phyloP scores from a whole-genome alignment of 192 early-diverging fungal genomes.

The Backusella parvicylindrica region DNA sequence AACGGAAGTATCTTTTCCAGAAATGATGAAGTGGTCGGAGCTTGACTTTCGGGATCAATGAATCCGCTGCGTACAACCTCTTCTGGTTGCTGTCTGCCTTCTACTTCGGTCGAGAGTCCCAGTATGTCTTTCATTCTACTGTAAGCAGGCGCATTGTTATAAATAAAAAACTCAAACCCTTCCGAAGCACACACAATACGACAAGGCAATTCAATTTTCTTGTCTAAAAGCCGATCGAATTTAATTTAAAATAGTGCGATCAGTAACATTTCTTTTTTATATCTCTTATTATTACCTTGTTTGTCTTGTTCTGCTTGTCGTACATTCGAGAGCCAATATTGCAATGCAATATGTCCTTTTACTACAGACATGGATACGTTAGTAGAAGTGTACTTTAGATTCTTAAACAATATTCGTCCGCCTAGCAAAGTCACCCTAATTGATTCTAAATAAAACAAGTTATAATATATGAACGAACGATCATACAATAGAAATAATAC shows the following conservation, averaged over 20 bases:
- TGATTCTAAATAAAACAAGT: slow-evolving; percentile 48
- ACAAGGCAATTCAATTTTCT: slow-evolving; percentile 37
- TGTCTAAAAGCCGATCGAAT: neutral
- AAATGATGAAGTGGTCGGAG: slow-evolving; percentile 32
- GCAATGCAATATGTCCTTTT: slow-evolving; percentile 68
- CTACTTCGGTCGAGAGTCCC: slow-evolving; percentile 23
- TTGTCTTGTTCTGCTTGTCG: slow-evolving; percentile 28
- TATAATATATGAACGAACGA: neutral
- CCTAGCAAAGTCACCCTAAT: slow-evolving; percentile 65
- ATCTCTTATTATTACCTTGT: slow-evolving; percentile 13
- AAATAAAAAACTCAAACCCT: slow-evolving; percentile 78
- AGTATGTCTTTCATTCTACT: slow-evolving; percentile 48
- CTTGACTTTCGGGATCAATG: slow-evolving; percentile 38
- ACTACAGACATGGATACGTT: slow-evolving; percentile 68
- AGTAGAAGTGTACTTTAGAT: slow-evolving; percentile 66
- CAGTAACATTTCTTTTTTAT: neutral
- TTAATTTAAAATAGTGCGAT: neutral
- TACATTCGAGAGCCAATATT: slow-evolving; percentile 69
- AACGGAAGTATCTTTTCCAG: slow-evolving; percentile 63
- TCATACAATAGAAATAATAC: slow-evolving; percentile 32
- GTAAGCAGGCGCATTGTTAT: slow-evolving; percentile 75
- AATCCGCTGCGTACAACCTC: neutral
- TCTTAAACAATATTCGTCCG: slow-evolving; percentile 75
- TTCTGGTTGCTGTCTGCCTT: neutral
- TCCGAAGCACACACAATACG: slow-evolving; percentile 62